Base-by-base conservation (phyloP, 2,329 filamentous ascomycete species). In the Fusarium sambucinum region DNA sequence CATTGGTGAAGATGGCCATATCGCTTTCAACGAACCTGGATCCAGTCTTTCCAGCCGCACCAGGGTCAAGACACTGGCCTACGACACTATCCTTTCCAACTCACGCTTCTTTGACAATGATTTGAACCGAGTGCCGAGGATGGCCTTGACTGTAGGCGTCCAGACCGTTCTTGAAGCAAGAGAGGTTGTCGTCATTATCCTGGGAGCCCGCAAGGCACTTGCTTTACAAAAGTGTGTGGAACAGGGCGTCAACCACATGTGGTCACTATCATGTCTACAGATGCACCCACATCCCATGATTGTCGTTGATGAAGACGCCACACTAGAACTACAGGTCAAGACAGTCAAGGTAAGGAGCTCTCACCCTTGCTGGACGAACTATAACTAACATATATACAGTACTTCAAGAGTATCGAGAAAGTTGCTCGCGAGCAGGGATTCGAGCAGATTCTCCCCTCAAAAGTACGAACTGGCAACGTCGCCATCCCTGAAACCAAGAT, bases 1-100 rank as follows among this genome's bases (percentile, higher is more conserved):
- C 41, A 93, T 96, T 56, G 93, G 93, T 30, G 90, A 92, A 56
- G 93, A 96, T 76, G 93, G 93, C 7, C 93, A 96, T 79, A 93
- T 96, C 68, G 93, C 93, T 48, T 96, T 96, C 86, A 96, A 96
- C 79, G 93, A 96, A 80, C 93, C 93, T 6, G 93, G 92, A 40
- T 94, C 91, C 13, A 93, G 90, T 62, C 81, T 96, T 64, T 86
- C 87, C 71, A 93, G 90, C 58, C 87, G 92, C 46, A 96, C 93
- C 14, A 86, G 93, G 63, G 92, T 96, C 76, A 96, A 96, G 86
- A 96, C 93, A 1, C 82, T 96, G 52, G 92, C 93, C 38, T 94
- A 94, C 75, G 93, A 96, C 79, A 96, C 93, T 45, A 93, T 96
- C 63, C 82, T 94, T 6, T 92, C 92, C 67, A 96, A 96, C 80